phyloP scores from a whole-genome alignment of 305 asterid genomes.

The Vinca major region DNA sequence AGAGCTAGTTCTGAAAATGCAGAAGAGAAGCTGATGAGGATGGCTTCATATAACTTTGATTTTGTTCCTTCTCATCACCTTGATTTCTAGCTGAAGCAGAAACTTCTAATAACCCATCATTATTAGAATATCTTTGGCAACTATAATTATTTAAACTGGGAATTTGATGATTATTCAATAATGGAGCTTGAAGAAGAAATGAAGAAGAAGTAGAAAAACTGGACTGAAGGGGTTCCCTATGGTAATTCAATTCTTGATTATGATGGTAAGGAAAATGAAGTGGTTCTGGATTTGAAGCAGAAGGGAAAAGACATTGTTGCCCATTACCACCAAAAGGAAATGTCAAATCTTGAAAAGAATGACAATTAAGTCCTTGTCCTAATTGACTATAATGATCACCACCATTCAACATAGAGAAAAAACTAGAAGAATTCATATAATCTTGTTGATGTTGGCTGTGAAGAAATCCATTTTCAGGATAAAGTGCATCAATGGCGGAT shows the following conservation, averaged over 20 bases:
- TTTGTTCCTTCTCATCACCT: constrained; percentile 20
- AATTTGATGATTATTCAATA: constrained; percentile 22
- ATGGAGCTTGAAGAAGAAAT: constrained; percentile 11
- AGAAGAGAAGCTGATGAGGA: constrained; percentile 9
- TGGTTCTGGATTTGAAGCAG: too few relatives aligned
- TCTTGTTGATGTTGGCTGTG: constrained; percentile 1
- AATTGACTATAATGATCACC: neutral
- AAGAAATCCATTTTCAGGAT: neutral
- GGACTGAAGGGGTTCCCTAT: constrained; percentile 97
- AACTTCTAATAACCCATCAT: constrained; percentile 27
- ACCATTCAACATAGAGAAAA: constrained; percentile 13
- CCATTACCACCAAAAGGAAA: too few relatives aligned
- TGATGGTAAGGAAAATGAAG: constrained; percentile 11
- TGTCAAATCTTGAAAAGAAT: too few relatives aligned
- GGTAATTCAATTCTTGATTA: constrained; percentile 24
- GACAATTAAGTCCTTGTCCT: too few relatives aligned
- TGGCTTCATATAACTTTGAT: constrained; percentile 18
- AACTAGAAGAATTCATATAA: constrained; percentile 12
- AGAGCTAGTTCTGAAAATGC: constrained; percentile 15
- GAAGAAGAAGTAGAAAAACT: constrained; percentile 22
- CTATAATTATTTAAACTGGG: constrained; percentile 14
- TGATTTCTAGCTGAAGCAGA: constrained; percentile 27
- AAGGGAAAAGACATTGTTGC: too few relatives aligned
- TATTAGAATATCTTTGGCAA: constrained; percentile 13
- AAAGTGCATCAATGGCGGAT: constrained; percentile 55